Percentiles rank a stretch among this genome's conserved stretches.
phyloP scores from a whole-genome alignment of 768 basidiomycete genomes.

The Psilocybe azurescens region DNA sequence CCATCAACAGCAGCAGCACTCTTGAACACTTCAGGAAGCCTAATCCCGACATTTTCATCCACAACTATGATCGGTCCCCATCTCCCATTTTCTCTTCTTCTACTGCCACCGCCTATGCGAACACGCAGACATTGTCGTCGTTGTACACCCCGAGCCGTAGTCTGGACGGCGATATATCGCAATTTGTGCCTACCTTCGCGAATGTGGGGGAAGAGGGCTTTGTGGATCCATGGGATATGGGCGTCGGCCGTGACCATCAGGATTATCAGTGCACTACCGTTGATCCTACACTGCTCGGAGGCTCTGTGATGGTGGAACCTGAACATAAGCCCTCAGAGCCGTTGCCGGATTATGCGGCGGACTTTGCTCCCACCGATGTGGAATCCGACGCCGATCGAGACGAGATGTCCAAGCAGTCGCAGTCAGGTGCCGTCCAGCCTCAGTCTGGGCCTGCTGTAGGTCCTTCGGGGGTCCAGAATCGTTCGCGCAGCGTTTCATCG shows the following conservation, averaged over 20 bases:
- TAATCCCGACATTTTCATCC: constrained; percentile 3
- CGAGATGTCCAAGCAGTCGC: background rate
- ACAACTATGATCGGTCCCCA: background rate
- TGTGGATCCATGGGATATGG: background rate
- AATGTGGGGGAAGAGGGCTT: too few species aligned
- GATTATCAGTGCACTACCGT: constrained; percentile 12
- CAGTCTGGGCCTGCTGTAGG: background rate
- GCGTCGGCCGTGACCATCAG: too few species aligned
- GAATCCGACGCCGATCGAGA: background rate
- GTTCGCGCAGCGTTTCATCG: background rate
- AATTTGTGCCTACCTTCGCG: background rate
- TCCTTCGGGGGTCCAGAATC: background rate
- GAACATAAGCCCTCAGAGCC: constrained; percentile 3
- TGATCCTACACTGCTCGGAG: constrained; percentile 18
- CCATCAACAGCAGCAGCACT: background rate
- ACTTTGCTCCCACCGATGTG: background rate
- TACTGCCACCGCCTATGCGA: background rate
- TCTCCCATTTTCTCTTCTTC: background rate
- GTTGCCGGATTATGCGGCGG: background rate
- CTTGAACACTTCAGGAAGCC: background rate
- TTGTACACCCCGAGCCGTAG: background rate
- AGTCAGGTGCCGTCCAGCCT: background rate
- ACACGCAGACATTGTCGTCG: background rate
- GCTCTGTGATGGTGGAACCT: background rate
- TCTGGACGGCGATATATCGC: background rate